These are phyloP conservation scores for Sclerotinia spermophila DNA, from an alignment of 2,329 filamentous ascomycete genomes.

Conservation along the genomic window DNA sequence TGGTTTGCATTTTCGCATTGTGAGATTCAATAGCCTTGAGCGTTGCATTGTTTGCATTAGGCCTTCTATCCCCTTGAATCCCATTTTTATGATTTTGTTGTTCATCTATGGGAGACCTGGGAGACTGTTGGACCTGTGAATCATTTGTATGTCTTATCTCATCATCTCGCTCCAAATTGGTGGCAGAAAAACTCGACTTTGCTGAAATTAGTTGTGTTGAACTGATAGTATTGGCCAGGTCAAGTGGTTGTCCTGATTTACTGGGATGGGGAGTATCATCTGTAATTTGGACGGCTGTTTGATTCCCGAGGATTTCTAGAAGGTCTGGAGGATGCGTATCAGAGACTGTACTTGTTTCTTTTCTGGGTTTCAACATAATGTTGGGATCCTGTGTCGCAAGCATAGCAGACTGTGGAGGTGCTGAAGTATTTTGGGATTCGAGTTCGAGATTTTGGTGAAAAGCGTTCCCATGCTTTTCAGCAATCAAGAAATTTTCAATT, in stretches of 20 bases:
- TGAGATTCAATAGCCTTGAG: background rate
- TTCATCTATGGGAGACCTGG: background rate
- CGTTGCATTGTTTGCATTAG: background rate
- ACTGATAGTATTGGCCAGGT: background rate
- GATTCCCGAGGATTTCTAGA: background rate
- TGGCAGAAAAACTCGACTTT: background rate
- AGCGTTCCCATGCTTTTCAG: background rate
- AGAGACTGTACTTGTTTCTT: background rate
- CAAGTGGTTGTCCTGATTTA: background rate
- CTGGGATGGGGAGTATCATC: slow-evolving; percentile 16
- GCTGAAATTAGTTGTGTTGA: background rate
- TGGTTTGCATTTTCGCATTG: too few relatives aligned
- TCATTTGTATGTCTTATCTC: background rate
- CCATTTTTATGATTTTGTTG: background rate
- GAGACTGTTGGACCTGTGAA: background rate
- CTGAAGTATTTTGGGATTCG: background rate
- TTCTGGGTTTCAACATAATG: background rate
- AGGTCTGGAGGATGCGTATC: background rate
- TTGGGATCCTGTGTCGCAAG: slow-evolving; percentile 19
- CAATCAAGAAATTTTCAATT: background rate
- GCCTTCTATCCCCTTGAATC: background rate
- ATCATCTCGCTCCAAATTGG: background rate
- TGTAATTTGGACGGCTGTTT: slow-evolving; percentile 10
- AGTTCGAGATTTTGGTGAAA: background rate
- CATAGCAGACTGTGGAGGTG: background rate